These are phyloP conservation scores for Viola pubescens DNA, from an alignment of 441 rosid genomes.

Conservation along the genomic window DNA sequence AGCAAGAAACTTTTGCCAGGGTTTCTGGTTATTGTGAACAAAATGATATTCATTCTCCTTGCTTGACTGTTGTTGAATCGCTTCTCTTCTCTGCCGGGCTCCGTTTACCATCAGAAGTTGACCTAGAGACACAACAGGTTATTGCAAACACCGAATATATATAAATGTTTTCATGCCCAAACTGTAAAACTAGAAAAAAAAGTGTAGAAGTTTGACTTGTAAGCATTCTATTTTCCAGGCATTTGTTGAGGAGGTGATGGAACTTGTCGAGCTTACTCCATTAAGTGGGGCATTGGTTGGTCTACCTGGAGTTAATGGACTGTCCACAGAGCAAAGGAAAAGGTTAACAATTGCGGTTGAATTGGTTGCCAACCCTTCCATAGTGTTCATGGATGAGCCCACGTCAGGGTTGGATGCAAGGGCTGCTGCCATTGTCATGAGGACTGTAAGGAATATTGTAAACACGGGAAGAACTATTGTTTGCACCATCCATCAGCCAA, in stretches of 20 bases:
- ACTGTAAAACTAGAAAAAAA: too few relatives aligned
- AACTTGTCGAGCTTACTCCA: conserved; percentile 83
- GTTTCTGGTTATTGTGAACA: conserved; percentile 96
- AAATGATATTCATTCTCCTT: conserved; percentile 92
- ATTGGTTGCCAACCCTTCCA: conserved; percentile 90
- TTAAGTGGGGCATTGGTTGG: conserved; percentile 86
- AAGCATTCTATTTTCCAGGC: conserved; percentile 41
- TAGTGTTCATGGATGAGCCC: conserved; percentile 98
- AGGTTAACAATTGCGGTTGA: conserved; percentile 90
- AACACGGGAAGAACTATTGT: conserved; percentile 95
- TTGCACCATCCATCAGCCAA: conserved; percentile 97
- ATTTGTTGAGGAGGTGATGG: conserved; percentile 96
- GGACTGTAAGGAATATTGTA: conserved; percentile 95
- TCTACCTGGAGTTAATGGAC: conserved; percentile 90
- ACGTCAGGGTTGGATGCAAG: conserved; percentile 95
- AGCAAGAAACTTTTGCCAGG: conserved; percentile 92
- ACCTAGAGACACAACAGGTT: conserved; percentile 74
- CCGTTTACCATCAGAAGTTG: conserved; percentile 71
- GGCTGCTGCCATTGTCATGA: conserved; percentile 98
- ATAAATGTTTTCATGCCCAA: neutral
- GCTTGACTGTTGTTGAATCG: conserved; percentile 80
- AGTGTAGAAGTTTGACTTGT: conserved; percentile 19
- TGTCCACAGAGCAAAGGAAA: conserved; percentile 93
- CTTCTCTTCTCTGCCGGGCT: conserved; percentile 94
- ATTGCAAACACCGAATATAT: conserved; percentile 7